Evolutionary conservation across 139 green algal species (phyloP), one percentile per base, ranked within the genome.

Genomic region (Chlamydomonas eustigma): DNA sequence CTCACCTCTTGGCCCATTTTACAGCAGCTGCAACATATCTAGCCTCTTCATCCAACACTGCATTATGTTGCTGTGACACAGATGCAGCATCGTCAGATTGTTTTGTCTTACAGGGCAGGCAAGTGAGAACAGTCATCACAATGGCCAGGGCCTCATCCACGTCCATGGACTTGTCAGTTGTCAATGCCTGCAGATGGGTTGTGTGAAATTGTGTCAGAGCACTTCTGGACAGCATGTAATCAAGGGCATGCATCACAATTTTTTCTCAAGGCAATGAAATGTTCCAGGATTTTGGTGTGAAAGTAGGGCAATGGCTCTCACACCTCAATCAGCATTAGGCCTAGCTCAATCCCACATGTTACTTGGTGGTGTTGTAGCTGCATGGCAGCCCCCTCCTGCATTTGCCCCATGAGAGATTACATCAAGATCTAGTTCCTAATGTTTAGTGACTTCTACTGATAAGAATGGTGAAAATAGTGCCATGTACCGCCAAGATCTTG

Each of bases 261-360:
- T n/a, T n/a, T n/a, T n/a, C n/a, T n/a, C n/a, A n/a, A n/a, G n/a
- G n/a, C n/a, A n/a, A n/a, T n/a, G n/a, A n/a, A n/a, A n/a, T n/a
- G n/a, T n/a, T n/a, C n/a, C n/a, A n/a, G n/a, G n/a, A n/a, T n/a
- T n/a, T n/a, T n/a, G n/a, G n/a, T n/a, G n/a, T n/a, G n/a, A n/a
- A n/a, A n/a, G n/a, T n/a, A n/a, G n/a, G n/a, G n/a, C n/a, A n/a
- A n/a, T n/a, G n/a, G n/a, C n/a, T n/a, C n/a, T n/a, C 6, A 12
- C 31, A 81, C 81, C 69, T 91, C 87, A 1, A 89, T 35, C 3
- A 91, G 76, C 37, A 90, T 76, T 39, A 85, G 39, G 0, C 76
- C 87, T n/a, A 91, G 79, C 79, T 91, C 87, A 37, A 86, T 69
- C 1, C 85, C 87, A 22, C 85, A 90, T 0, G 81, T 91, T 30